Evolutionary conservation across 2,329 filamentous ascomycete genomes (phyloP).

Genomic region (Elsinoe arachidis): DNA sequence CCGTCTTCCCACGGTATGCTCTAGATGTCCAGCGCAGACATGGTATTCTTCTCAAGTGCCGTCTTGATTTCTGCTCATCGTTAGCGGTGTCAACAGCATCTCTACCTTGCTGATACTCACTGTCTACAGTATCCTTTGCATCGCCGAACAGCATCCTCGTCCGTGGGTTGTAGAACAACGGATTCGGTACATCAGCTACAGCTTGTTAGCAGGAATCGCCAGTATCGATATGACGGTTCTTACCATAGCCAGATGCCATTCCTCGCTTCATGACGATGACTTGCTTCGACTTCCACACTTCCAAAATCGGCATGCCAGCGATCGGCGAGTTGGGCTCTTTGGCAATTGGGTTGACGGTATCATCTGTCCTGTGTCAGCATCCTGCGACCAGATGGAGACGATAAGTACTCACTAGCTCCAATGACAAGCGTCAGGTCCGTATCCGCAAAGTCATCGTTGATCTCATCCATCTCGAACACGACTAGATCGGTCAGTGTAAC

Average conservation of each 20-base stretch:
- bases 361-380: conserved; percentile 37
- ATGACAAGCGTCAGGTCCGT: conserved; percentile 84
- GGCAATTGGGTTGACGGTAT: conserved; percentile 86
- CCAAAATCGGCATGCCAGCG: conserved; percentile 84
- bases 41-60: conserved; percentile 14
- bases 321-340: conserved; percentile 63
- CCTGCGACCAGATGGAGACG: neutral
- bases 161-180: conserved; percentile 86
- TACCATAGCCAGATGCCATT: conserved; percentile 79
- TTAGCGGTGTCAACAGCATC: neutral
- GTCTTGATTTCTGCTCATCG: conserved; percentile 9
- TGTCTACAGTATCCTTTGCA: conserved; percentile 52
- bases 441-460: conserved; percentile 82
- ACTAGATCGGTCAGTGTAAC: conserved; percentile 34
- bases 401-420: conserved; percentile 50
- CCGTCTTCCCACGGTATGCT: neutral
- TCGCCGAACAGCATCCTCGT: conserved; percentile 91
- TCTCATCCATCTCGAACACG: conserved; percentile 91
- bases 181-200: conserved; percentile 76
- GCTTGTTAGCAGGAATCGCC: conserved; percentile 9
- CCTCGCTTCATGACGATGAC: conserved; percentile 90
- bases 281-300: conserved; percentile 90
- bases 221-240: conserved; percentile 25
- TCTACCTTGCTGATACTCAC: conserved; percentile 18
- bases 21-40: conserved; percentile 15